Conservation (phyloP, 495 filamentous ascomycete species). For the Extremus antarcticus region DNA sequence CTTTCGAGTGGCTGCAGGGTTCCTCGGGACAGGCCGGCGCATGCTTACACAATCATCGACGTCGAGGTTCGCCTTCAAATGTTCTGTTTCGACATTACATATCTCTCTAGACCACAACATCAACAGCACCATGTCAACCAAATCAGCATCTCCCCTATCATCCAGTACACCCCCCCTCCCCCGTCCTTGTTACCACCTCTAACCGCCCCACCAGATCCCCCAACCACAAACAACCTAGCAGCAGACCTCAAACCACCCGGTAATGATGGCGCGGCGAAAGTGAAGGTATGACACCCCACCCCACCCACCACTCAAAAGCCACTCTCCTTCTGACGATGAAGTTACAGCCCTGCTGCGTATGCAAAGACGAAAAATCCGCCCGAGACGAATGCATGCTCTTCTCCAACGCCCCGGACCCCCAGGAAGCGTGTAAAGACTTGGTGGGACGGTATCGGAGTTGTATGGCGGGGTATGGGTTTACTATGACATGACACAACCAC, state of each 20-base stretch:
- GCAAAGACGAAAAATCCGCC: slow-evolving; percentile 81
- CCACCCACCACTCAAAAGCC: neutral
- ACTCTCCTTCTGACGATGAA: neutral
- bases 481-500: slow-evolving; percentile 41
- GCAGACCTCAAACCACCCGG: slow-evolving; percentile 33
- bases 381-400: slow-evolving; percentile 99
- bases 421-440: slow-evolving; percentile 64
- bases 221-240: slow-evolving; percentile 29
- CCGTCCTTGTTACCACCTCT: neutral
- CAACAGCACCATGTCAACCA: neutral
- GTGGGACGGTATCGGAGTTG: slow-evolving; percentile 81
- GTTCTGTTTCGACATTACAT: too few species aligned
- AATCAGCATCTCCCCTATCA: neutral
- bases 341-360: slow-evolving; percentile 84
- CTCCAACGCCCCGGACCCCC: slow-evolving; percentile 64
- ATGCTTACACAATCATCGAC: too few species aligned
- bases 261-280: slow-evolving; percentile 37
- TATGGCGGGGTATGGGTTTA: slow-evolving; percentile 91
- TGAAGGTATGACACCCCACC: slow-evolving; percentile 37
- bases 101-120: neutral
- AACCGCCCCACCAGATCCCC: slow-evolving; percentile 11
- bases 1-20: neutral
- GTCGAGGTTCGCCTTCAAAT: too few species aligned
- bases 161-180: neutral
- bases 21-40: neutral